These are phyloP conservation scores for Edaphochlamys debaryana DNA, from an alignment of 139 green algal species.

Conservation along the genomic window DNA sequence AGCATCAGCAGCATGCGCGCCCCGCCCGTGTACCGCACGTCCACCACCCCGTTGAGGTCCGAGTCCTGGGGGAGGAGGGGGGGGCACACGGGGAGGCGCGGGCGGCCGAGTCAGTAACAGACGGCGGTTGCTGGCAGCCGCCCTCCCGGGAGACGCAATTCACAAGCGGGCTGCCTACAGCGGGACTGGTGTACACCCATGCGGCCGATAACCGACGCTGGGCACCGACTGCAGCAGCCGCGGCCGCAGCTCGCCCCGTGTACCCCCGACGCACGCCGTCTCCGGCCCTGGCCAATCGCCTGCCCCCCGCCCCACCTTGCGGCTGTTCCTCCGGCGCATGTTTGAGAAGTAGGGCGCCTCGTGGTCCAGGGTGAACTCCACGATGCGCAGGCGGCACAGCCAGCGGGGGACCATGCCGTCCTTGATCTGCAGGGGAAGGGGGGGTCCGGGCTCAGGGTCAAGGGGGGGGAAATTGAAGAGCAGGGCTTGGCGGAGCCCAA, in stretches of 20 bases:
- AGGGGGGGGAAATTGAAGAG: too few relatives aligned
- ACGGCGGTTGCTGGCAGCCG: too few relatives aligned
- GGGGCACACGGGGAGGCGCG: not conserved
- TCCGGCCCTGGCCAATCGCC: too few relatives aligned
- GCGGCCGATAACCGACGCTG: too few relatives aligned
- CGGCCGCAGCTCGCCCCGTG: too few relatives aligned
- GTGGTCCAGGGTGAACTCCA: conserved; percentile 95
- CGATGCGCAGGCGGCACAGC: conserved; percentile 85
- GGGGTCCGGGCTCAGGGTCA: too few relatives aligned
- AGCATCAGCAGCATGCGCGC: conserved; percentile 92
- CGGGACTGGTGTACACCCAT: too few relatives aligned
- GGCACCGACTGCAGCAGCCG: too few relatives aligned
- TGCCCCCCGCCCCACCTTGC: conserved; percentile 78
- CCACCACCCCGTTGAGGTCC: conserved; percentile 79
- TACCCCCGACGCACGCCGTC: too few relatives aligned
- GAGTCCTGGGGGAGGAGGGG: conserved; percentile 14
- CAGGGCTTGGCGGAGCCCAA: too few relatives aligned
- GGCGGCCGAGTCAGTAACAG: too few relatives aligned
- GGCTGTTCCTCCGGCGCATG: conserved; percentile 86
- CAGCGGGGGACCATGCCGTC: conserved; percentile 61
- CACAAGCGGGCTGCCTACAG: not conserved
- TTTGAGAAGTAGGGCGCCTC: conserved; percentile 93
- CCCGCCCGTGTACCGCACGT: conserved; percentile 93
- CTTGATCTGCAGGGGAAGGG: conserved; percentile 27
- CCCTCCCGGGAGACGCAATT: not conserved